Evolutionary conservation across 768 basidiomycete species (phyloP).

Genomic region (Sutorius australiensis): DNA sequence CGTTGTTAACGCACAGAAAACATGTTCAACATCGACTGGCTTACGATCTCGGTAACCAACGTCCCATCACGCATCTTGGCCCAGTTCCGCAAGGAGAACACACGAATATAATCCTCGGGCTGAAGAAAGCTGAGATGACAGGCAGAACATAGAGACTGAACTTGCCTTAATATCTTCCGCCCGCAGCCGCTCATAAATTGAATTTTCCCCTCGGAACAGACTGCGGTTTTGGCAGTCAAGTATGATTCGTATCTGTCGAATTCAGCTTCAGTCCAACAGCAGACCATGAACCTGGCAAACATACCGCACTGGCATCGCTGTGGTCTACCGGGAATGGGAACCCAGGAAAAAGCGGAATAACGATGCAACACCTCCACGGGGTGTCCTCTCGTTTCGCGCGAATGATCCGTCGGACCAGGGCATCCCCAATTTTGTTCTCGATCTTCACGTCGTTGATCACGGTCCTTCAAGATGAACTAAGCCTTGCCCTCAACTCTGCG

Average conservation of each 20-base stretch:
- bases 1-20: constrained; percentile 8
- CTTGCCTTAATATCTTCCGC: constrained; percentile 85
- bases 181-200: constrained; percentile 81
- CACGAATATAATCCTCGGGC: constrained; percentile 89
- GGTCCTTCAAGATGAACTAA: constrained; percentile 49
- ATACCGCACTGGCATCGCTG: constrained; percentile 84
- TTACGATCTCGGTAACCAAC: constrained; percentile 83
- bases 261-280: background rate
- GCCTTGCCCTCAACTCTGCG: background rate
- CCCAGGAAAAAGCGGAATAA: constrained; percentile 90
- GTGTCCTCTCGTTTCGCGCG: constrained; percentile 77
- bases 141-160: background rate
- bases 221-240: constrained; percentile 92
- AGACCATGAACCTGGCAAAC: constrained; percentile 24
- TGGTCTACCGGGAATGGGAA: constrained; percentile 93
- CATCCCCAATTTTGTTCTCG: constrained; percentile 94
- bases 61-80: constrained; percentile 80
- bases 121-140: constrained; percentile 28
- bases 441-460: constrained; percentile 78
- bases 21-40: constrained; percentile 6
- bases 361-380: constrained; percentile 88
- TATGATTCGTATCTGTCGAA: constrained; percentile 79
- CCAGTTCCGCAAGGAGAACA: constrained; percentile 94
- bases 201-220: constrained; percentile 83
- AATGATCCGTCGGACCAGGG: constrained; percentile 86